Evolutionary conservation across 371 early-diverging fungal species (phyloP), one percentile per base, ranked within the genome.

Genomic region (Apophysomyces sp.): DNA sequence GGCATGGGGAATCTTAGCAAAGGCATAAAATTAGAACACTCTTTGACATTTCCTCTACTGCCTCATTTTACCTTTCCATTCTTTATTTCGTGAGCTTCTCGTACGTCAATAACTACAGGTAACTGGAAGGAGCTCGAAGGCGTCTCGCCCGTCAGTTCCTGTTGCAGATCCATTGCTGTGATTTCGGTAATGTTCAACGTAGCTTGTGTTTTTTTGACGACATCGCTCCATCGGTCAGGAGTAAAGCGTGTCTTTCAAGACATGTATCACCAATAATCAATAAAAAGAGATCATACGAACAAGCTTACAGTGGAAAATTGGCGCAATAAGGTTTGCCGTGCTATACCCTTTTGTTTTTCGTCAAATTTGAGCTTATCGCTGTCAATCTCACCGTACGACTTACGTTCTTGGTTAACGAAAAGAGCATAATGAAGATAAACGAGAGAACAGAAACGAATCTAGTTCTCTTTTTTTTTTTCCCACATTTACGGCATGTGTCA

Each of bases 61-160:
- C 26, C 7, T 55, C 12, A 16, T 18, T 32, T 39, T 63, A 71
- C 71, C 67, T 66, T 71, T 41, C 68, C 73, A 28, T 36, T 21
- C 12, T 66, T 44, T 29, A 31, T 51, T 56, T 72, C 73, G 39
- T 27, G 44, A 21, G 55, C 39, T 59, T 72, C 73, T 16, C 73
- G 66, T 1, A 72, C 73, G 21, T 72, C 73, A 32, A 72, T 68
- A 12, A 72, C 16, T 7, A 72, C 57, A 16, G 68, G 68, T 24
- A 55, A 30, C 12, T 39, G 37, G 29, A 30, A 39, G 21, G 62
- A 58, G 18, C 40, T 36, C 15, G 34, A 26, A 2, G 60, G 49
- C 16, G n/a, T 8, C 16, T 54, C 32, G 24, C 62, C 56, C 5
- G 18, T 24, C 29, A 72, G 51, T 13, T 62, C 58, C n/a, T 27